A percentile compares a stretch with the other conserved stretches of the same genome.
These are phyloP conservation scores for Moniliophthora roreri DNA, from an alignment of 1,284 basidiomycete species.

Conservation along the genomic window DNA sequence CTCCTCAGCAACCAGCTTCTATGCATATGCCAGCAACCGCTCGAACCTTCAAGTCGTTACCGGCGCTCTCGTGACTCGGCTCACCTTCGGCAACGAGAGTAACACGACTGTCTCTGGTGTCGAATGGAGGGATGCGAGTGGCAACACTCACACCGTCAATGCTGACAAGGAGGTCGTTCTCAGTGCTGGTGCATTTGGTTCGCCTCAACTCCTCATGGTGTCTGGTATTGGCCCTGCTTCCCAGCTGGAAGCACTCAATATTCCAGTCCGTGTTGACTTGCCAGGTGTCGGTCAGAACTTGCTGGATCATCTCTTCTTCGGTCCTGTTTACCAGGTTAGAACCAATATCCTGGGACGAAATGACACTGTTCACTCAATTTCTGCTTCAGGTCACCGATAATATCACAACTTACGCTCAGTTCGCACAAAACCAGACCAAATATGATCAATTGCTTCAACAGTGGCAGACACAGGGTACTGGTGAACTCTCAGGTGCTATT, in stretches of 20 bases:
- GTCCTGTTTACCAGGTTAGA: neutral
- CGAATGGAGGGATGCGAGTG: neutral
- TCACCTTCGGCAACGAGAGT: too few relatives aligned
- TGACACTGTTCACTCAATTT: neutral
- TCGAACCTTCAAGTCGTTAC: too few relatives aligned
- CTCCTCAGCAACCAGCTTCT: too few relatives aligned
- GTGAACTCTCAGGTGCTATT: too few relatives aligned
- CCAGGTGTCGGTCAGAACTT: slow-evolving; percentile 1
- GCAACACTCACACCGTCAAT: neutral
- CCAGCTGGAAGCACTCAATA: neutral
- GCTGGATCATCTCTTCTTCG: neutral
- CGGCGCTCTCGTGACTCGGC: too few relatives aligned
- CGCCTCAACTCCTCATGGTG: slow-evolving; percentile 10
- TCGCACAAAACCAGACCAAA: too few relatives aligned
- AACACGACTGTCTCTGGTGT: too few relatives aligned
- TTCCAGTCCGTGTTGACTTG: neutral
- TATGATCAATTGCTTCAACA: too few relatives aligned
- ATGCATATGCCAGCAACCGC: too few relatives aligned
- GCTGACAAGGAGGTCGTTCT: slow-evolving; percentile 8
- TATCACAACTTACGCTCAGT: too few relatives aligned
- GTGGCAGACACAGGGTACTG: too few relatives aligned
- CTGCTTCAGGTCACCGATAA: too few relatives aligned
- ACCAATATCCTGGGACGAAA: neutral
- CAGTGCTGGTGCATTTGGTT: slow-evolving; percentile 8
- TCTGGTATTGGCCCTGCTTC: slow-evolving; percentile 10